Base-by-base conservation (phyloP, 352 stramenopile species). In the Globisporangium takayamanum region DNA sequence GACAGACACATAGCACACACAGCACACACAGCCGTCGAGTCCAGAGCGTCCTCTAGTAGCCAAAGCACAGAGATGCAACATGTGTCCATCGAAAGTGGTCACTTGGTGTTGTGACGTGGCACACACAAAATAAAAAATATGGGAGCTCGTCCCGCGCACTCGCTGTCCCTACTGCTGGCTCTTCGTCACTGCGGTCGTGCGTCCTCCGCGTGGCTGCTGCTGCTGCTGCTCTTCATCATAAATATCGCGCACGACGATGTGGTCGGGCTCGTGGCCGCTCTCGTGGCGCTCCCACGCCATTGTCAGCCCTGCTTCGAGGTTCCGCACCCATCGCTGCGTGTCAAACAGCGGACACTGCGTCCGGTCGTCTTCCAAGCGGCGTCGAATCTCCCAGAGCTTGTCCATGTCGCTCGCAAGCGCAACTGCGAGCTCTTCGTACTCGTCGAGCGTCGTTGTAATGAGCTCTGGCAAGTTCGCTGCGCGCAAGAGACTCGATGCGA, bases 351-450 rank as follows among this genome's bases (percentile, higher is more conserved):
- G 81, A 45, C 73, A 92, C 22, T 50, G 74, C 18, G 80, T 42
- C 4, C 87, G 76, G 18, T 76, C 69, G n/a, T 88, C 72, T 52
- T 95, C 83, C 3, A 96, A 73, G 3, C 72, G 70, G 20, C 79
- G 76, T 1, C 89, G 84, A 3, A 96, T 57, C 56, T 83, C 66
- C 74, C 80, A 94, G 28, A 97, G 65, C 39, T 76, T 77, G 51
- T 97, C 86, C 60, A 85, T 77, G 65, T 98, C 88, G 36, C 76
- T 91, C 7, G 89, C 92, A 18, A 98, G 74, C 26, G 77, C 62
- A 12, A 98, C 89, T 0, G 91, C 91, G 16, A 95, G 60, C 55
- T 97, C 87, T 56, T 98, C 92, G 69, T 98, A 98, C 65, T 92
- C 80, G 30, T 90, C 73, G 12, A 91, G 66, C 20, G 78, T 73